A percentile compares a stretch with the other conserved stretches of the same genome.
Evolutionary conservation across 2,329 filamentous ascomycete genomes (phyloP).

Genomic region (Neofusicoccum sp.): DNA sequence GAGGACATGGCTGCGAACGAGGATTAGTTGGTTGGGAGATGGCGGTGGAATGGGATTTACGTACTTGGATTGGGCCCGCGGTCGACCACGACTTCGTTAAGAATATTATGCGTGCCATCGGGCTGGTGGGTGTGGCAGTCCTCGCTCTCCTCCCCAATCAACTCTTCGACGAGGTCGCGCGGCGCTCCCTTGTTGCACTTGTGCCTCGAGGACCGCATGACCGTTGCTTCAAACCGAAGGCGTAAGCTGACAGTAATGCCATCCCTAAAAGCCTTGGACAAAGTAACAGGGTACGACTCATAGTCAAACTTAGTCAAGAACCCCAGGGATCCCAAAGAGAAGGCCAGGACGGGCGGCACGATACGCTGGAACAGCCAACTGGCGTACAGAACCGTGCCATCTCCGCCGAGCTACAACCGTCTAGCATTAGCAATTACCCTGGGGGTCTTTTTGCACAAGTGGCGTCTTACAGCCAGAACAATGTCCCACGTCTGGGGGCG

Average conservation of each 20-base stretch:
- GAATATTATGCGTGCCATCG: constrained; percentile 80
- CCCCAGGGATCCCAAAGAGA: constrained; percentile 85
- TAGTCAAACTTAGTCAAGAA: constrained; percentile 98
- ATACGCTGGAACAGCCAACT: constrained; percentile 97
- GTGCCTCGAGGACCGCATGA: constrained; percentile 73
- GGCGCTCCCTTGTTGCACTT: constrained; percentile 29
- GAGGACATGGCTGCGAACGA: constrained; percentile 90
- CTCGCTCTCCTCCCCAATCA: constrained; percentile 82
- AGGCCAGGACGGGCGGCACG: constrained; percentile 89
- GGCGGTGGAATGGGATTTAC: constrained; percentile 33
- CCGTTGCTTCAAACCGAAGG: constrained; percentile 85
- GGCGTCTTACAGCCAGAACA: constrained; percentile 64
- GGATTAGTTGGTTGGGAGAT: neutral
- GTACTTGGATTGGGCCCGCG: constrained; percentile 87
- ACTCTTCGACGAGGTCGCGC: constrained; percentile 77
- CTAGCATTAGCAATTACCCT: neutral
- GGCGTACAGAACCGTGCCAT: constrained; percentile 94
- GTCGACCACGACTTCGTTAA: constrained; percentile 97
- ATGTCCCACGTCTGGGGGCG: constrained; percentile 91
- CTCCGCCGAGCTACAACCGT: constrained; percentile 65
- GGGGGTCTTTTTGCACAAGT: neutral
- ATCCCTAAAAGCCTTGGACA: constrained; percentile 71
- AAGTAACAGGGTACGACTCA: constrained; percentile 65
- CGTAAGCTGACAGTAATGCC: constrained; percentile 87
- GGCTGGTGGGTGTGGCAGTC: constrained; percentile 82